These are phyloP conservation scores for Ophiosphaerella korrae DNA, from an alignment of 2,329 filamentous ascomycete genomes.

Conservation along the genomic window DNA sequence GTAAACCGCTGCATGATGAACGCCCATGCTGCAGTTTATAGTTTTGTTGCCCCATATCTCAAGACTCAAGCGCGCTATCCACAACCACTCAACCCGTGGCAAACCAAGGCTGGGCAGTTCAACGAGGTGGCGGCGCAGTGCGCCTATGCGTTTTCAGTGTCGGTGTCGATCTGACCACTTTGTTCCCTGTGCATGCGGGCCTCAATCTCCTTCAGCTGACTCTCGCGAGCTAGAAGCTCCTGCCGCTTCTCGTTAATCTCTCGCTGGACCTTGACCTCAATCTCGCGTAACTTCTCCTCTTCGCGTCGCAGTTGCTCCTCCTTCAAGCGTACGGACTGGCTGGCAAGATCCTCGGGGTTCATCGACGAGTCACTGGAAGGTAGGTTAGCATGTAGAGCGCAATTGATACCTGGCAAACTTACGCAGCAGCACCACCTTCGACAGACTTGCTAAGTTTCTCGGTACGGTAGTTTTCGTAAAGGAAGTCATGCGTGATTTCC, in stretches of 20 bases:
- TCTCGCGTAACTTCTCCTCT: slow-evolving; percentile 99
- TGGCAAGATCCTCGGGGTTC: slow-evolving; percentile 96
- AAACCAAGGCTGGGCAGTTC: slow-evolving; percentile 10
- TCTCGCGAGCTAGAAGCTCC: slow-evolving; percentile 95
- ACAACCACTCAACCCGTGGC: slow-evolving; percentile 15
- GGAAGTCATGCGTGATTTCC: slow-evolving; percentile 99
- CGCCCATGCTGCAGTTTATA: slow-evolving; percentile 38
- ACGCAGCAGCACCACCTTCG: slow-evolving; percentile 85
- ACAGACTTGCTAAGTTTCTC: slow-evolving; percentile 99
- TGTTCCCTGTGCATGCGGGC: slow-evolving; percentile 93
- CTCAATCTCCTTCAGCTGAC: slow-evolving; percentile 98
- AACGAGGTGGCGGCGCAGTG: slow-evolving; percentile 7
- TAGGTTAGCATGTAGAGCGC: slow-evolving; percentile 24
- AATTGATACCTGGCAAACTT: slow-evolving; percentile 54
- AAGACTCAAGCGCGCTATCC: slow-evolving; percentile 37
- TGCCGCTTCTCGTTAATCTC: slow-evolving; percentile 99
- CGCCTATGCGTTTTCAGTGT: slow-evolving; percentile 39
- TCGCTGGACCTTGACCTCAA: slow-evolving; percentile 98
- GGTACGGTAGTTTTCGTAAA: slow-evolving; percentile 99
- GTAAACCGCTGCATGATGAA: slow-evolving; percentile 37
- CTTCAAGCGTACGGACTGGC: slow-evolving; percentile 97
- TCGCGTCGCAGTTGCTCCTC: slow-evolving; percentile 98
- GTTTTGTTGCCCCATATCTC: slow-evolving; percentile 26
- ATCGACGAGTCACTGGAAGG: slow-evolving; percentile 75
- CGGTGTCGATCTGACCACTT: slow-evolving; percentile 51